Evolutionary conservation across 106 monocot species (phyloP).

Genomic region (Amphibolis antarctica): DNA sequence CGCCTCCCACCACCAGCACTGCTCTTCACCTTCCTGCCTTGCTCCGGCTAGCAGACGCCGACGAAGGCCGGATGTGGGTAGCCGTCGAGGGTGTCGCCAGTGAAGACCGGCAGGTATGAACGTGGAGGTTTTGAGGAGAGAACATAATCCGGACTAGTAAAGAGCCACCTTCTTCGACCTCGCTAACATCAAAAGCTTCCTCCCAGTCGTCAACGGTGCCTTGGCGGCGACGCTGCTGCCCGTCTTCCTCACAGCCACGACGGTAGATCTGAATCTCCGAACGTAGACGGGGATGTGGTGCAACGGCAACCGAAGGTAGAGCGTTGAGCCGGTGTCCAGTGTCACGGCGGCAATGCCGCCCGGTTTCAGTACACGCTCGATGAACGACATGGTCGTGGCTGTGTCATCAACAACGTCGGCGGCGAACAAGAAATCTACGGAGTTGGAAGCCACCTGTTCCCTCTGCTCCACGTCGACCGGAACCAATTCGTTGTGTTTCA

Average conservation of each 20-base stretch:
- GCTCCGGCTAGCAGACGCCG: conserved; percentile 24
- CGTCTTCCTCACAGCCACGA: conserved; percentile 38
- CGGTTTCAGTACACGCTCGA: conserved; percentile 28
- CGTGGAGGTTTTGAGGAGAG: conserved; percentile 52
- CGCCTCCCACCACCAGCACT: neutral
- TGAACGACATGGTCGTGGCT: neutral
- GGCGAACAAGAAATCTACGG: conserved; percentile 31
- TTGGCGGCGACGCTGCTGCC: neutral
- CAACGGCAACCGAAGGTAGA: conserved; percentile 8
- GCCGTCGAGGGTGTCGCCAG: conserved; percentile 31
- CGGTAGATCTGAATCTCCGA: conserved; percentile 21
- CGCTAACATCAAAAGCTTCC: conserved; percentile 36
- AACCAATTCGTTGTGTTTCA: conserved; percentile 21
- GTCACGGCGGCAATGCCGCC: conserved; percentile 37
- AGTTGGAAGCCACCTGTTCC: conserved; percentile 5
- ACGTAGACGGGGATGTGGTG: conserved; percentile 41
- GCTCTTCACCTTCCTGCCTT: conserved; percentile 15
- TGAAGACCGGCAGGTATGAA: conserved; percentile 47
- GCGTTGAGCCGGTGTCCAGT: conserved; percentile 7
- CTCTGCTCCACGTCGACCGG: neutral
- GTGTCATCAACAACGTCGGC: conserved; percentile 16
- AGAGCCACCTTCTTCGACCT: conserved; percentile 36
- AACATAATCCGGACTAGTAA: conserved; percentile 41
- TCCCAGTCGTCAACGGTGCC: neutral
- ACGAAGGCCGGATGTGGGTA: conserved; percentile 51